Evolutionary conservation across 2,329 filamentous ascomycete species (phyloP).

Genomic region (Tricladium varicosporioides): DNA sequence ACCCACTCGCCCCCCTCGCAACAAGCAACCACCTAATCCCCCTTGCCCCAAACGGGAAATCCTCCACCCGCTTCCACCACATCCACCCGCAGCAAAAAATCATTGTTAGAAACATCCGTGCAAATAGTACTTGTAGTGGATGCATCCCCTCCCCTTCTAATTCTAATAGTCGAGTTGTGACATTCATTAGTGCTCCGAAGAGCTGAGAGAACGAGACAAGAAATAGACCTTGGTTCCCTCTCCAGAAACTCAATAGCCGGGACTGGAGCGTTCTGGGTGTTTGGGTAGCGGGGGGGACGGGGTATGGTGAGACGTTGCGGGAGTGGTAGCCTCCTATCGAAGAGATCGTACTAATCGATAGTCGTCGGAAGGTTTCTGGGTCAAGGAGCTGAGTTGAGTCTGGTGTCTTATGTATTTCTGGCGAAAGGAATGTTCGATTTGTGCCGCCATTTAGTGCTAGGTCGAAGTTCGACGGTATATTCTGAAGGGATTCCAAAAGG

Average conservation of each 20-base stretch:
- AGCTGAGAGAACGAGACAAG: slow-evolving; percentile 74
- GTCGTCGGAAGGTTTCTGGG: slow-evolving; percentile 36
- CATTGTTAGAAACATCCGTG: slow-evolving; percentile 73
- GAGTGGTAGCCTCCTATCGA: slow-evolving; percentile 28
- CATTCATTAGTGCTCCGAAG: slow-evolving; percentile 84
- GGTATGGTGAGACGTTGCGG: slow-evolving; percentile 18
- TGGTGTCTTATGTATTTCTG: slow-evolving; percentile 12
- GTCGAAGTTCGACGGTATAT: slow-evolving; percentile 29
- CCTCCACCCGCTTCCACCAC: slow-evolving; percentile 64
- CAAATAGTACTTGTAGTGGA: slow-evolving; percentile 81
- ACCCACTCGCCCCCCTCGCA: slow-evolving; percentile 66
- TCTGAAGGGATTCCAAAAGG: slow-evolving; percentile 23
- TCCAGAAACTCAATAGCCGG: slow-evolving; percentile 47
- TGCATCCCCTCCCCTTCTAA: slow-evolving; percentile 70
- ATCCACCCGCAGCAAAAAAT: slow-evolving; percentile 69
- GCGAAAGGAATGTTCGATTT: slow-evolving; percentile 17
- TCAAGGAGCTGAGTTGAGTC: slow-evolving; percentile 29
- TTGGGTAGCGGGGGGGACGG: slow-evolving; percentile 3
- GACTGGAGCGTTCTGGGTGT: slow-evolving; percentile 3
- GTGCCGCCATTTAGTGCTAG: slow-evolving; percentile 26
- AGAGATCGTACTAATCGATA: slow-evolving; percentile 44
- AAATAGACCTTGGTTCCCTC: slow-evolving; percentile 67
- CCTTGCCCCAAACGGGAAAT: slow-evolving; percentile 67
- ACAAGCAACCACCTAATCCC: slow-evolving; percentile 68
- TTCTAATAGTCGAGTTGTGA: slow-evolving; percentile 74